Evolutionary conservation across 2,329 filamentous ascomycete genomes (phyloP), one percentile per base, ranked within the genome.

Genomic region (Ophiosphaerella korrae): DNA sequence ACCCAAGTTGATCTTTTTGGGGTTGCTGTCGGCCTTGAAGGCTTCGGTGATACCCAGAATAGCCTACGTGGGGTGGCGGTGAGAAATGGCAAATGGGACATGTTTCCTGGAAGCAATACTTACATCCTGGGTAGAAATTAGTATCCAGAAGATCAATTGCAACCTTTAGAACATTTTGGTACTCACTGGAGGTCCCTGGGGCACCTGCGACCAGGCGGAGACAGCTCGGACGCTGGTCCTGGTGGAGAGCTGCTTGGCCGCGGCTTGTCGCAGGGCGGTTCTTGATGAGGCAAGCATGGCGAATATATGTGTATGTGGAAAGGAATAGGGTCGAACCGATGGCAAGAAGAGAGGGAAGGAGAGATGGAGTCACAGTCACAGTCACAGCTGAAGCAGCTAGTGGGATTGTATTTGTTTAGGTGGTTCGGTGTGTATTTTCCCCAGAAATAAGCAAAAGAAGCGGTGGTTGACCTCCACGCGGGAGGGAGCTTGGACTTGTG

Each of bases 1-100:
- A 89, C 89, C 94, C 56, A 99, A 82, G 82, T 97, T 97, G 83
- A 99, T 97, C 87, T 97, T 99, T 82, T 96, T 86, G 58, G 86
- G 81, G 78, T 95, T 93, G 70, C 82, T 84, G 76, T 99, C 94
- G 77, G 92, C 92, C 84, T 97, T 99, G 89, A 94, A 99, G 55
- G 94, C 94, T 81, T 99, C 94, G 58, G 94, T 97, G 79, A 99
- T 92, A 75, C 90, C 88, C 52, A 92, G 82, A 80, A 91, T 92
- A 71, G 89, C 89, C 88, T 90, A 72, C 44, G 53, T 46, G 52
- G 43, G 55, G 41, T 42, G 45, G 45, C 52, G 52, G 59, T 68
- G 57, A 67, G 61, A 53, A 53, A 48, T n/a, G 23, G 29, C 41
- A 37, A 53, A 37, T 52, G 7, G 26, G 26, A 7, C 26, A 29